These are phyloP conservation scores for Zygotorulaspora mrakii DNA, from an alignment of 1,139 yeast genomes.

Conservation along the genomic window DNA sequence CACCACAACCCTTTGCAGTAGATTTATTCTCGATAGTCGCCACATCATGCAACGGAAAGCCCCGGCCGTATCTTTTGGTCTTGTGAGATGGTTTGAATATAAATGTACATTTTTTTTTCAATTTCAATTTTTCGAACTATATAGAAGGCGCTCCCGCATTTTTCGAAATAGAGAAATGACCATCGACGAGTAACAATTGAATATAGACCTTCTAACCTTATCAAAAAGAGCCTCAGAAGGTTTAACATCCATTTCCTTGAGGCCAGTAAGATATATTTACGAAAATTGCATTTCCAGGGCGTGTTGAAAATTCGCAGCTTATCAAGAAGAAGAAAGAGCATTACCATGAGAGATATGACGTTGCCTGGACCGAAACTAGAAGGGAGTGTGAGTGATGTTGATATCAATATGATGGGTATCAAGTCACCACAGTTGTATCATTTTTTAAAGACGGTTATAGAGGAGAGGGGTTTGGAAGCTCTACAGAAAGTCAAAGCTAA, in stretches of 20 bases:
- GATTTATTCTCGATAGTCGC: neutral
- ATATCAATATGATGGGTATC: slow-evolving; percentile 35
- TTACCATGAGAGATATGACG: slow-evolving; percentile 8
- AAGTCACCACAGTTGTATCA: slow-evolving; percentile 23
- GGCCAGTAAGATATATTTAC: neutral
- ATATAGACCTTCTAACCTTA: too few species aligned
- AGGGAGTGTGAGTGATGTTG: slow-evolving; percentile 25
- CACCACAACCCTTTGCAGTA: neutral
- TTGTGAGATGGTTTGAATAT: too few species aligned
- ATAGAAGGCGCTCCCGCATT: neutral
- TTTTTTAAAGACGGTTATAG: slow-evolving; percentile 21
- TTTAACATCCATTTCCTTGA: too few species aligned
- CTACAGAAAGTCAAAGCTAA: slow-evolving; percentile 16
- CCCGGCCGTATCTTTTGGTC: too few species aligned
- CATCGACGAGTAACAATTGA: too few species aligned
- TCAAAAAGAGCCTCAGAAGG: too few species aligned
- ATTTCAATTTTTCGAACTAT: neutral
- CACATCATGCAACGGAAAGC: slow-evolving; percentile 2
- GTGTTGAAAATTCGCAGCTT: neutral
- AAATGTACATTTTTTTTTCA: too few species aligned
- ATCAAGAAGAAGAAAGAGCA: neutral
- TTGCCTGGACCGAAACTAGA: slow-evolving; percentile 4
- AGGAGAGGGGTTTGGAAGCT: slow-evolving; percentile 15
- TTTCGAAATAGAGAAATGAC: neutral
- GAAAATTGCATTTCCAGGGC: neutral